Evolutionary conservation across 768 basidiomycete species (phyloP).

Genomic region (Phanerochaete sordida): DNA sequence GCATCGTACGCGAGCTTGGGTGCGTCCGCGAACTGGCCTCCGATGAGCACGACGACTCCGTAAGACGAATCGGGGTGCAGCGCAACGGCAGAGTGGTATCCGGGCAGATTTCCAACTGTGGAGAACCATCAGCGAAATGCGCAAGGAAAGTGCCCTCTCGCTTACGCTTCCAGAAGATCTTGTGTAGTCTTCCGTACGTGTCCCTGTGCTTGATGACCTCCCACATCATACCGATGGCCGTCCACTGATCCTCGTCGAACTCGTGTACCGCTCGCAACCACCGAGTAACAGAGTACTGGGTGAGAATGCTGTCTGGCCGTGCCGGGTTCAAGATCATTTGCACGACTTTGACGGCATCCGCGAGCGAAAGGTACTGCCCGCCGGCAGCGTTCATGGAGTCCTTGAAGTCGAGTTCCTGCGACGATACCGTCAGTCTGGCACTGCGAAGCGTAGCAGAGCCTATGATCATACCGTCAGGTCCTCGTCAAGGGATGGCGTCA

Average conservation of each 20-base stretch:
- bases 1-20: slow-evolving; percentile 20
- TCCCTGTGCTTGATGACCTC: slow-evolving; percentile 22
- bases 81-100: slow-evolving; percentile 21
- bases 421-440: background rate
- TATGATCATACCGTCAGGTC: slow-evolving; percentile 30
- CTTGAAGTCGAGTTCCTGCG: slow-evolving; percentile 36
- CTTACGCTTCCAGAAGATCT: slow-evolving; percentile 29
- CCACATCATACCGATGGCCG: slow-evolving; percentile 19
- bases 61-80: slow-evolving; percentile 25
- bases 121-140: too few species aligned
- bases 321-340: slow-evolving; percentile 42
- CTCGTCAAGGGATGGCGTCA: slow-evolving; percentile 34
- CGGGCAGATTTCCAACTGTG: slow-evolving; percentile 25
- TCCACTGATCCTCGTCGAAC: slow-evolving; percentile 28
- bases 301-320: slow-evolving; percentile 21
- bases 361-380: slow-evolving; percentile 49
- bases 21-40: slow-evolving; percentile 20
- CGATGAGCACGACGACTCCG: slow-evolving; percentile 28
- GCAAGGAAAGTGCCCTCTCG: background rate
- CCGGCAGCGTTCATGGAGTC: slow-evolving; percentile 41
- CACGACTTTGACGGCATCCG: slow-evolving; percentile 42
- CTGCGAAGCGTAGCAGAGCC: background rate
- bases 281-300: slow-evolving; percentile 20
- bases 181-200: slow-evolving; percentile 17
- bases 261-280: slow-evolving; percentile 29